Conservation (phyloP, 2,329 filamentous ascomycete species). For the Pseudogymnoascus verrucosus region DNA sequence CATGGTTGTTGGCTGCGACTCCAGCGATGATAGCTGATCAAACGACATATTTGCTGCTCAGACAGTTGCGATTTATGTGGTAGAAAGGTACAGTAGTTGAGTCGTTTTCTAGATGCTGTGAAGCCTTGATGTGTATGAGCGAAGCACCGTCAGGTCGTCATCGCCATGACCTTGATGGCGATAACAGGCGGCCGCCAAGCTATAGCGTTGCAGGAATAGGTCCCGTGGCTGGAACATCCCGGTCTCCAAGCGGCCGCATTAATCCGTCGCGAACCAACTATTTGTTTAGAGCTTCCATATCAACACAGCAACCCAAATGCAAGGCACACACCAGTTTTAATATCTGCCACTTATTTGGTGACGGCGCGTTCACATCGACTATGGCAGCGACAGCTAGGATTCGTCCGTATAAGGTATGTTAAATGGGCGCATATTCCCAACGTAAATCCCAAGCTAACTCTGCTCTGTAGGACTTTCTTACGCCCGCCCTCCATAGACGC, state of each 20-base stretch:
- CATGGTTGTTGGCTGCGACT: constrained; percentile 66
- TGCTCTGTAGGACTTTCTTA: constrained; percentile 62
- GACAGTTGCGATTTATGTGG: neutral
- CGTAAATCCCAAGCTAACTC: constrained; percentile 51
- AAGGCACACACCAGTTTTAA: constrained; percentile 4
- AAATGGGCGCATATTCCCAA: constrained; percentile 41
- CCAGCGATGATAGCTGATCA: constrained; percentile 75
- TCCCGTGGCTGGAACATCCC: constrained; percentile 6
- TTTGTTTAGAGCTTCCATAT: constrained; percentile 9
- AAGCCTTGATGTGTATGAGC: neutral
- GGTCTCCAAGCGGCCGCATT: constrained; percentile 8
- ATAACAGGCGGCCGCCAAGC: constrained; percentile 4
- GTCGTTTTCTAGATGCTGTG: constrained; percentile 1
- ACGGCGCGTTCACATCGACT: constrained; percentile 12
- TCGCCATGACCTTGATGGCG: constrained; percentile 10
- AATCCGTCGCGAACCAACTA: constrained; percentile 9
- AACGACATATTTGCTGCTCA: constrained; percentile 66
- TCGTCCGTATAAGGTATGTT: constrained; percentile 33
- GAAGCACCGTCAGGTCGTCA: constrained; percentile 5
- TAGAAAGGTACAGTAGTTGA: neutral
- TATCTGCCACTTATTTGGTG: constrained; percentile 7
- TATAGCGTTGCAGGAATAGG: neutral
- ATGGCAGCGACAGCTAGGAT: constrained; percentile 27
- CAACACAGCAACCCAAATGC: constrained; percentile 8
- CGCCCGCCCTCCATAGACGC: constrained; percentile 76